These are phyloP conservation scores for Boletus subcaerulescens DNA, from an alignment of 768 basidiomycete genomes.

Conservation along the genomic window DNA sequence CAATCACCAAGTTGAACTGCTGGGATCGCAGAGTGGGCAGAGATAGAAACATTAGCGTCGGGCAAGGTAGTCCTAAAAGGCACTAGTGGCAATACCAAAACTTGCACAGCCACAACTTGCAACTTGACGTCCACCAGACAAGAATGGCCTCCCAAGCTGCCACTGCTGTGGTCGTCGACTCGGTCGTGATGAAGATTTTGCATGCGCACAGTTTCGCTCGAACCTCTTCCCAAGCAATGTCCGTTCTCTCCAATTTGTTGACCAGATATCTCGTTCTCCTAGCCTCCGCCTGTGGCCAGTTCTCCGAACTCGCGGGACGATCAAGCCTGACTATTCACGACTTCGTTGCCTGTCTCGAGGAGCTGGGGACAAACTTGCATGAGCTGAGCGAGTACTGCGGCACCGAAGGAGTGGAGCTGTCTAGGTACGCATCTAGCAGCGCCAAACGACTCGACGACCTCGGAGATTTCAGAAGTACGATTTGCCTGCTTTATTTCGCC, in stretches of 20 bases:
- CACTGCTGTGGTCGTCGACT: slow-evolving; percentile 61
- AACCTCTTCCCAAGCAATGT: slow-evolving; percentile 68
- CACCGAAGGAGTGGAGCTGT: slow-evolving; percentile 67
- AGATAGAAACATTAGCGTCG: too few species aligned
- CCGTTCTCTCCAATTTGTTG: slow-evolving; percentile 71
- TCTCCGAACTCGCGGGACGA: slow-evolving; percentile 75
- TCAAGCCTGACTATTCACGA: slow-evolving; percentile 55
- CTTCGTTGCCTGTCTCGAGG: slow-evolving; percentile 63
- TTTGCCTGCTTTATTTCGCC: slow-evolving; percentile 5
- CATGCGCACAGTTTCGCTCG: slow-evolving; percentile 78
- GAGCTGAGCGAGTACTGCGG: slow-evolving; percentile 66
- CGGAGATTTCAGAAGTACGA: slow-evolving; percentile 67
- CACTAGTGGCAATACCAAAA: not conserved
- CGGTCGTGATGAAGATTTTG: slow-evolving; percentile 63
- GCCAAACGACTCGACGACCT: slow-evolving; percentile 68
- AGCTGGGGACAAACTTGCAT: slow-evolving; percentile 67
- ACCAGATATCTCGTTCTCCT: slow-evolving; percentile 70
- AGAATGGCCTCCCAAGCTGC: slow-evolving; percentile 39
- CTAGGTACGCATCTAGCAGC: slow-evolving; percentile 63
- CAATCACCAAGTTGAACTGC: too few species aligned
- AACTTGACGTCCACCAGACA: not conserved
- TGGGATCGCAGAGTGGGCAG: too few species aligned
- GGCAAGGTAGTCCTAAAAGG: too few species aligned
- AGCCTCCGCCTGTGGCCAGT: slow-evolving; percentile 63
- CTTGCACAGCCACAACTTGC: slow-evolving; percentile 5